Evolutionary conservation across 164 flowering plant species (phyloP), one percentile per base, ranked within the genome.

Genomic region (Chimonanthus praecox): DNA sequence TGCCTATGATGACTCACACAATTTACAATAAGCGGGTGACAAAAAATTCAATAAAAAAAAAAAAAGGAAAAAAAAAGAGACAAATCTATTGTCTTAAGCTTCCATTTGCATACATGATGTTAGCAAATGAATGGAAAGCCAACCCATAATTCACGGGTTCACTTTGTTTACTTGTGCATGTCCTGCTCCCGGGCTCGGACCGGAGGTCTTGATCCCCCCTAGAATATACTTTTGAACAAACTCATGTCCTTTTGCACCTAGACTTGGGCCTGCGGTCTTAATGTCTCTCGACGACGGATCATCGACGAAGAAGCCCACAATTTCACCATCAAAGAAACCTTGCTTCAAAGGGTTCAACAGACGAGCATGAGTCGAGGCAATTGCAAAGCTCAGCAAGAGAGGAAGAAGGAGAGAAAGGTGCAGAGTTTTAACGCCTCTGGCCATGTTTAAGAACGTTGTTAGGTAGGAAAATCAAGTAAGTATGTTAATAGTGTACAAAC

Each of bases 121-220:
- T 33, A 33, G 33, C 33, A 33, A 33, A 33, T 33, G 33, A 33
- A 33, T 33, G 33, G 33, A 33, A 33, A 33, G 33, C 33, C 33
- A 33, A 33, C 33, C 33, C 33, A 33, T 1, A 54, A 9, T 43
- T 68, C 43, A 68, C 54, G 47, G 1, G 54, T 48, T 21, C 11
- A 68, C 54, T 3, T 49, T 68, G 11, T 68, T 5, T 6, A 68
- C 54, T 9, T 47, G 33, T 20, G 70, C 70, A 16, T 68, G 70
- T 2, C 73, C 73, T 9, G 7, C 13, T 15, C 73, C 73, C 5
- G 73, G 73, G 73, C 65, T 71, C 6, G 73, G 73, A n/a, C 73
- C 64, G 8, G 73, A 58, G 20, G 44, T 33, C 65, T 71, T 71
- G 5, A 71, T 71, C 33, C 73, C 66, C 7, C 73, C 73, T 5